Percentiles rank a stretch among this genome's conserved stretches.
Evolutionary conservation across 2,329 filamentous ascomycete species (phyloP).

Genomic region (Aspergillus hiratsukae): DNA sequence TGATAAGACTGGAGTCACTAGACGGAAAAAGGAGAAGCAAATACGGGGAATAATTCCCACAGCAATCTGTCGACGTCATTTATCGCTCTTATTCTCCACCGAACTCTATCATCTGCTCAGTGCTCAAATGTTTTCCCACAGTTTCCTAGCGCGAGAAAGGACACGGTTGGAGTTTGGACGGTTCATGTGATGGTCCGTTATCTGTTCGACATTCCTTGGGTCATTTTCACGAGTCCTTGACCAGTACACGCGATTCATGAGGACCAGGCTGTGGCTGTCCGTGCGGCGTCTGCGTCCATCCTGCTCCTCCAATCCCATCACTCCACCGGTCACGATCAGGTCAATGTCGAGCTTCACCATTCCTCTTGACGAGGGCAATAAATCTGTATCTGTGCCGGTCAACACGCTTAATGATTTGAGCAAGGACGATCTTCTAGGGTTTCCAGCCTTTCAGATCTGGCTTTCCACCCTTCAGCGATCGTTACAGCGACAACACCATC

Average conservation of each 20-base stretch:
- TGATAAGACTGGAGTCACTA: neutral
- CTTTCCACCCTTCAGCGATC: slow-evolving; percentile 47
- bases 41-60: neutral
- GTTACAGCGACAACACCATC: slow-evolving; percentile 43
- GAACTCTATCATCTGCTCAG: neutral
- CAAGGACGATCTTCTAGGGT: slow-evolving; percentile 43
- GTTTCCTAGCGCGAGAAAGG: neutral
- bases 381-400: slow-evolving; percentile 35
- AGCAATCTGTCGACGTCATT: neutral
- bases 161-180: neutral
- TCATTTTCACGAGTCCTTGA: neutral
- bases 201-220: neutral
- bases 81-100: neutral
- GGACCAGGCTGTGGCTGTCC: slow-evolving; percentile 10
- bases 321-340: slow-evolving; percentile 1
- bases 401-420: slow-evolving; percentile 42
- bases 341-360: slow-evolving; percentile 43
- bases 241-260: neutral
- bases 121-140: neutral
- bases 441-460: slow-evolving; percentile 55
- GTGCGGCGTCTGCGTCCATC: slow-evolving; percentile 6
- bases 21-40: no score
- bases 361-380: slow-evolving; percentile 18
- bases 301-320: neutral
- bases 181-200: neutral